These are phyloP conservation scores for Flaveria brownii DNA, from an alignment of 129 eudicot species.

Conservation along the genomic window DNA sequence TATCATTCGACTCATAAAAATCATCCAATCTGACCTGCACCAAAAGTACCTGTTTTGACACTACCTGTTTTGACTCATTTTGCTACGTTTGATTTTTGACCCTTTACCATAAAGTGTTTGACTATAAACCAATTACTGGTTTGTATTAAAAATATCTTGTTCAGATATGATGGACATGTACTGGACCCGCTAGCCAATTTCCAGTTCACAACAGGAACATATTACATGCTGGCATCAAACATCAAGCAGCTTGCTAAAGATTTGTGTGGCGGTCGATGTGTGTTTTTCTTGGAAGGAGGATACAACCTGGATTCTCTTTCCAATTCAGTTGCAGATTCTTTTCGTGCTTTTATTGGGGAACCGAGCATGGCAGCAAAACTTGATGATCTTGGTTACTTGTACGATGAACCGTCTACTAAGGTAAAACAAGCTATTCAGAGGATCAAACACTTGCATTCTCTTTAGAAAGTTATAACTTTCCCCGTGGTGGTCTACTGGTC, in stretches of 20 bases:
- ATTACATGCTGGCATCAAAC: slow-evolving; percentile 80
- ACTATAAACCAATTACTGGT: background rate
- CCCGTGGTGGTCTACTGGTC: background rate
- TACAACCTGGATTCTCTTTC: slow-evolving; percentile 84
- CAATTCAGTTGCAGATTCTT: slow-evolving; percentile 78
- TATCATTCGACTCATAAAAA: background rate
- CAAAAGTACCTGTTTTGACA: background rate
- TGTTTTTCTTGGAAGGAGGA: slow-evolving; percentile 96
- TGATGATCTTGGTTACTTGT: slow-evolving; percentile 63
- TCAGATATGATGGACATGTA: slow-evolving; percentile 86
- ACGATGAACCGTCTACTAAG: slow-evolving; percentile 76
- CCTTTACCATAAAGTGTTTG: background rate
- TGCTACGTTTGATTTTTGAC: background rate
- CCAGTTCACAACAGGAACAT: slow-evolving; percentile 90
- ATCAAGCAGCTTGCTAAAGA: slow-evolving; percentile 86
- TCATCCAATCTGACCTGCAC: background rate
- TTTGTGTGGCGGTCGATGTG: slow-evolving; percentile 86
- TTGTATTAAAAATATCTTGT: background rate
- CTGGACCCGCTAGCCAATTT: slow-evolving; percentile 86
- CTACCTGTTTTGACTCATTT: background rate
- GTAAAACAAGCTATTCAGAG: slow-evolving; percentile 71
- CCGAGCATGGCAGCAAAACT: slow-evolving; percentile 61
- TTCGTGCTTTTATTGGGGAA: slow-evolving; percentile 87
- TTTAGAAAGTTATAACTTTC: slow-evolving; percentile 32
- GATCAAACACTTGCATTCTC: slow-evolving; percentile 76